Evolutionary conservation across 164 flowering plant species (phyloP), one percentile per base, ranked within the genome.

Genomic region (Pachysandra terminalis): DNA sequence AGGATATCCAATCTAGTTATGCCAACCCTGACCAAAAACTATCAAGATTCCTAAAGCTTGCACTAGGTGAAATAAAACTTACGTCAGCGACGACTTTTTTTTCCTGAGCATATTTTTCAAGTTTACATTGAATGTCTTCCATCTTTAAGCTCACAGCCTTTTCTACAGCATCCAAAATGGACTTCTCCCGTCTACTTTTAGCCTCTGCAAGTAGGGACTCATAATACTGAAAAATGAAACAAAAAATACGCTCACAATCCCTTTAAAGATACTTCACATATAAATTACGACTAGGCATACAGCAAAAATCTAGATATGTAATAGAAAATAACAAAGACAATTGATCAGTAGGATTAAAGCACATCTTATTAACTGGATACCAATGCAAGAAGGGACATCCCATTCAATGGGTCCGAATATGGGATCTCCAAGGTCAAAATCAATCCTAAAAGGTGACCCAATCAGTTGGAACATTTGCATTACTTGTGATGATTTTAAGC

Each of bases 201-300:
- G 86, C 85, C 71, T 95, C 96, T 7, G 65, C 62, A 63, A 95
- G 83, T 56, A 81, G 84, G 67, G 90, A 78, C 78, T 92, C 97
- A 80, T 86, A 95, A 76, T 86, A 74, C 99, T 95, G 84, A 56
- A 22, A 70, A 63, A 32, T 19, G 10, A 69, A 71, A 67, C 15
- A 59, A 12, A 60, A 71, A 24, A 54, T 37, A n/a, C n/a, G n/a
- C n/a, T n/a, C 0, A 16, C 51, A 22, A 12, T 15, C 51, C 4
- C 51, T 45, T 45, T 45, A 12, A 56, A 0, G 0, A 56, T 23
- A 23, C 59, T 56, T 56, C 3, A n/a, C 27, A 56, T 23, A 6
- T 56, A 25, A n/a, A 25, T 56, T 15, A 23, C 23, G 3, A n/a
- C 4, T 56, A 23, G 37, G 37, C 37, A 45, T 15, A 1, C 4